Evolutionary conservation across 208 protist genomes (phyloP), one percentile per base, ranked within the genome.

Genomic region (Borovskyia barvae): DNA sequence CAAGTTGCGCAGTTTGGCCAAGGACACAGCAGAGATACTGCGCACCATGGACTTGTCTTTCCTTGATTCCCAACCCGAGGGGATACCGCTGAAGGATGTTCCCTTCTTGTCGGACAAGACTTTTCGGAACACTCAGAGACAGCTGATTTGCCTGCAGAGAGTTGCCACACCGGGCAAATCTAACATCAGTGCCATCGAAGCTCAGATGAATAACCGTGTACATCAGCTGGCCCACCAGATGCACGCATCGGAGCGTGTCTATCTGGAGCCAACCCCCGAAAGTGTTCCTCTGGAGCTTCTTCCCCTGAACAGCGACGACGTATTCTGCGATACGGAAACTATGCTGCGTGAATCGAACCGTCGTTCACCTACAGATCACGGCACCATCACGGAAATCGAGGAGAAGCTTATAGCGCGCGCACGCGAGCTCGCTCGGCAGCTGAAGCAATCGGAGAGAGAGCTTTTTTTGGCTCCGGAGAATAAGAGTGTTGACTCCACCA

Each of bases 181-280:
- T 1, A 54, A 25, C 8, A 50, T 85, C 32, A 41, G 28, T 7
- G 60, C 51, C 0, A 2, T 72, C 2, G 64, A 80, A 54, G 40
- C 52, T 17, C 41, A 50, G 48, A 46, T 92, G 57, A 70, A 66
- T 33, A 52, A 82, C 11, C 41, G 62, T 0, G 81, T 73, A 1
- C 61, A 56, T 11, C 70, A 74, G 19, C 36, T 92, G 11, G 85
- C 85, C 8, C 50, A 53, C 3, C 54, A 42, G 11, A 77, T 87
- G 64, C 82, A 87, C 59, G 73, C 43, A 2, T 51, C 63, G 30
- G 82, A 90, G 61, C 75, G 85, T 0, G 26, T 12, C 26, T 90
- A 75, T 33, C 80, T 90, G 17, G 65, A 87, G 52, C 50, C 28
- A 0, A 51, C 63, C 0, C 77, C 75, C 6, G 73, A 75, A 17